These are phyloP conservation scores for Podospora pseudocomata DNA, from an alignment of 495 filamentous ascomycete genomes.

Conservation along the genomic window DNA sequence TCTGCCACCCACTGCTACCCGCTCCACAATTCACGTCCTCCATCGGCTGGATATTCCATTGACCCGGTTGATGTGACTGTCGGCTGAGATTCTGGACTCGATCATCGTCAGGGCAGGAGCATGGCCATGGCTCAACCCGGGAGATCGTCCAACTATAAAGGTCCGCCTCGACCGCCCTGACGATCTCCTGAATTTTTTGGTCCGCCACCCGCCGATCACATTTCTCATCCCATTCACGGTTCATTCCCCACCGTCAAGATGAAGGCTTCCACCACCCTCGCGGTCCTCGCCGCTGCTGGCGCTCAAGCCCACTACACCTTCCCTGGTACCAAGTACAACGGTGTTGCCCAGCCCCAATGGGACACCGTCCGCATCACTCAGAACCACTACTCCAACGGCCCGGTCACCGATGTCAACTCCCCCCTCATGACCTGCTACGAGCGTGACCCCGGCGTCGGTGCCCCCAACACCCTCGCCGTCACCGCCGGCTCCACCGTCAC, in stretches of 20 bases:
- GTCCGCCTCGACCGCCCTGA: neutral
- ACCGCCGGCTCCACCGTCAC: constrained; percentile 42
- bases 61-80: constrained; percentile 6
- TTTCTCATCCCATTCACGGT: neutral
- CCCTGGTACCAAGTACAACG: constrained; percentile 26
- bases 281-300: constrained; percentile 32
- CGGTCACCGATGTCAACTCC: constrained; percentile 40
- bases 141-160: constrained; percentile 17
- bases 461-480: constrained; percentile 35
- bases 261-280: constrained; percentile 34
- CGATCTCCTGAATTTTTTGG: constrained; percentile 2
- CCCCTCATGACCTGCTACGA: constrained; percentile 44
- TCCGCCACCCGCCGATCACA: neutral
- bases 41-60: constrained; percentile 9
- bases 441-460: constrained; percentile 20
- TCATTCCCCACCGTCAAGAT: constrained; percentile 20
- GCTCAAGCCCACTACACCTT: constrained; percentile 40
- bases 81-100: neutral
- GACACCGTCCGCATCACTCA: constrained; percentile 47
- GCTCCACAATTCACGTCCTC: neutral
- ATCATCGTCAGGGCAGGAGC: neutral
- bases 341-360: constrained; percentile 40
- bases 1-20: neutral
- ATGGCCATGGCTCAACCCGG: neutral
- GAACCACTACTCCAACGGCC: constrained; percentile 37